Evolutionary conservation across 345 rosid genomes (phyloP), one percentile per base, ranked within the genome.

Genomic region (Gossypium raimondii): DNA sequence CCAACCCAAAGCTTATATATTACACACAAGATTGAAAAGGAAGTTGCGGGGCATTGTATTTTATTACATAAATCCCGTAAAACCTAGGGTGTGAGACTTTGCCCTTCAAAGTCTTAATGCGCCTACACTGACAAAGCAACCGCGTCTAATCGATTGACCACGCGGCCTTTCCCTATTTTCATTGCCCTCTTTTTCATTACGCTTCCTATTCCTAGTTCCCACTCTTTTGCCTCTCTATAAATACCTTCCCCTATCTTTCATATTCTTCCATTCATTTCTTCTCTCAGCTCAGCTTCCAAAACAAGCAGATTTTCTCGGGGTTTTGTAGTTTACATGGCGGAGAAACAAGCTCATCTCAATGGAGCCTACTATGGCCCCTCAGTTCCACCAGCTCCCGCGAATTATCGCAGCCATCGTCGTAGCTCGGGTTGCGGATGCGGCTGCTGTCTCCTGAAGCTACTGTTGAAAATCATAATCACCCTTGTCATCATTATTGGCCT

Each of bases 281-380:
- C 74, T 71, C 63, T 52, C 18, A 38, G 55, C 63, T 52, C 18
- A 38, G 7, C 48, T 34, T 70, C 60, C 22, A 24, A 50, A 69
- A 16, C 45, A 69, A 51, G 9, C 73, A 71, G 51, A 11, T 57
- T 57, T 57, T 9, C 62, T 20, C 27, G 0, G 29, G 2, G 9
- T 59, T 59, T 12, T 11, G 16, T 13, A 59, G 38, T 59, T 59
- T 24, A 24, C 38, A 59, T 59, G 96, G 82, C 82, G 8, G 95
- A 89, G 20, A 84, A 86, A 11, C 87, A 87, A 79, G 72, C 81
- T 11, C 82, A 72, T 2, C 52, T 92, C 20, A 89, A 84, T 77
- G 97, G 93, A 0, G 91, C 94, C 74, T 89, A 86, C 51, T 87
- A 92, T 67, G 97, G 97, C 3, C 90, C 94, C 12, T 72, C 89